Evolutionary conservation across 1,139 yeast species (phyloP), one percentile per base, ranked within the genome.

Genomic region (Protomyces inouyei): DNA sequence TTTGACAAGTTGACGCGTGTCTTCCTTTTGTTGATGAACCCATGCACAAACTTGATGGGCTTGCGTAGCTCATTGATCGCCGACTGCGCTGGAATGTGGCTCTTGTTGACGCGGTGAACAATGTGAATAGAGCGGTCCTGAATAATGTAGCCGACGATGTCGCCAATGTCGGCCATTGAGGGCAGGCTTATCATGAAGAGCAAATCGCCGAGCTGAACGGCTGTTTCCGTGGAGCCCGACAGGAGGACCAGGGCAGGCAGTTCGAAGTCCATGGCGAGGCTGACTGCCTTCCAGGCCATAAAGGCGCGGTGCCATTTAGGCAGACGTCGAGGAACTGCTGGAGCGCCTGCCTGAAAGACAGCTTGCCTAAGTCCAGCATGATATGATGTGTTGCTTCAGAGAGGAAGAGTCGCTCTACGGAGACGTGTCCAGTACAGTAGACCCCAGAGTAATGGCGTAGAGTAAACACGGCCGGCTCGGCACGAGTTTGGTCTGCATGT

Each of bases 171-270:
- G 48, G 85, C 85, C 51, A 76, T 76, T 23, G 77, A 71, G 66
- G 87, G 86, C 69, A 97, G 81, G 76, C 95, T 93, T 96, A 97
- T 91, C 66, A 93, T 79, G 72, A 93, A 86, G 67, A 93, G 78
- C 52, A 95, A 86, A 73, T 93, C 99, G 59, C 99, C 99, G 76
- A 98, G 84, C 76, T 93, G 98, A 80, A 95, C 93, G 0, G 98
- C 98, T 0, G 99, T 98, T 74, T 95, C 98, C 99, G 95, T 93
- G 1, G 98, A 93, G 4, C 98, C 99, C 1, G 98, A 90, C 57
- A 93, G 82, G 12, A 93, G 98, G 46, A 93, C 98, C 48, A 95
- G 98, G 51, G 93, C 85, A 18, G 99, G 99, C 1, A 97, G 89
- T 68, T 89, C 87, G 0, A 96, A 86, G 76, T 90, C 86, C 32